Percentiles rank a stretch among this genome's conserved stretches.
phyloP scores from a whole-genome alignment of 73 alveolate genomes.

The Effrenium voratum region DNA sequence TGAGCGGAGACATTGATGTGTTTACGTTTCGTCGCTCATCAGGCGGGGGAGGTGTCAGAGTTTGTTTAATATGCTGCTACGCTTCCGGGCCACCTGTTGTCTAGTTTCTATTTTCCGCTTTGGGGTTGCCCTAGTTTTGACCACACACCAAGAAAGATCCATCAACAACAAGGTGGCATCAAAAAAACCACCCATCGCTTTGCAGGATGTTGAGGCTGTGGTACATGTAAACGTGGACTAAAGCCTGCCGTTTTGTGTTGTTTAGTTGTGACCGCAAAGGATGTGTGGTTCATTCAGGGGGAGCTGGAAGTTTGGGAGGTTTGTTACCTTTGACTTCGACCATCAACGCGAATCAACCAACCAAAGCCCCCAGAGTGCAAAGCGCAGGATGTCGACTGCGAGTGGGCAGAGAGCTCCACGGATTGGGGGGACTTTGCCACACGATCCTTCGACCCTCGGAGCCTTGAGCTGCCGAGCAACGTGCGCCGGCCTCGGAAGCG shows the following conservation, averaged over 20 bases:
- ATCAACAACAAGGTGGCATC: too few species aligned
- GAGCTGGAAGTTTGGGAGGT: neutral
- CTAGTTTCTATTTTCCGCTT: too few species aligned
- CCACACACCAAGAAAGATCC: too few species aligned
- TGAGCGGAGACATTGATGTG: too few species aligned
- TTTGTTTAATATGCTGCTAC: too few species aligned
- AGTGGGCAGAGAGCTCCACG: constrained; percentile 80
- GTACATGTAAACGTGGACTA: too few species aligned
- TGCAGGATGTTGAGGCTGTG: neutral
- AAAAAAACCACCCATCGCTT: too few species aligned
- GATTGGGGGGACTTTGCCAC: constrained; percentile 88
- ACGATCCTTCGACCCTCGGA: constrained; percentile 89
- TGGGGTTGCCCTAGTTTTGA: too few species aligned
- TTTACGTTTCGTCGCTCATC: too few species aligned
- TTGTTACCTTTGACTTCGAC: neutral
- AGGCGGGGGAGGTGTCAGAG: too few species aligned
- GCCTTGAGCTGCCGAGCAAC: constrained; percentile 53
- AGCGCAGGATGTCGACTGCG: constrained; percentile 43
- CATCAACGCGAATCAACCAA: neutral
- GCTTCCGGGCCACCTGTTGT: too few species aligned
- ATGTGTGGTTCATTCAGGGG: neutral
- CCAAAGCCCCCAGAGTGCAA: neutral
- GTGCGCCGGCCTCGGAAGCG: neutral
- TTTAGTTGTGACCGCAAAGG: neutral
- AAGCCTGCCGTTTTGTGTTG: neutral